Conservation (phyloP, 805 yeast species). For the Grigorovia yakushimaensis region DNA sequence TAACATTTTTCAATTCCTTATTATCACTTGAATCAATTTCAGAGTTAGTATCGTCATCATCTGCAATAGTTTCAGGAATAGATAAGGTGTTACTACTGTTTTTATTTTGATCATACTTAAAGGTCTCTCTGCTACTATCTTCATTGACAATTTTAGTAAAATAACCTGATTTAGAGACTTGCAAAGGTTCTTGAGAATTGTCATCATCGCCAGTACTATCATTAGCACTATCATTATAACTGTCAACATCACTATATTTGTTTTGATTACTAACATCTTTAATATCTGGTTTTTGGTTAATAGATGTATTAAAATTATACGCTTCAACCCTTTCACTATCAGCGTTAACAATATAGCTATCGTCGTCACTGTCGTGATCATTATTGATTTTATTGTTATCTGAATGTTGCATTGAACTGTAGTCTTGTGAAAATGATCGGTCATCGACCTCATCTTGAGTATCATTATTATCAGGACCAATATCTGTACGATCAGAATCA, state of each 20-base stretch:
- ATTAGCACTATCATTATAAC: not conserved
- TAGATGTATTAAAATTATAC: not conserved
- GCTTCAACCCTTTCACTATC: conserved; percentile 1
- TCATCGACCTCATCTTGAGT: not conserved
- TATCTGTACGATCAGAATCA: not conserved
- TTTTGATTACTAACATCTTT: no score
- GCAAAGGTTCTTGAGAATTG: conserved; percentile 3
- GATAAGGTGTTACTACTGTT: not conserved
- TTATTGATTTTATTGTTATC: not conserved
- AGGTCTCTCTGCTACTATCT: conserved; percentile 3
- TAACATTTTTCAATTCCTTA: no score
- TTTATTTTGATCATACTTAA: not conserved
- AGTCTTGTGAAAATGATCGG: not conserved
- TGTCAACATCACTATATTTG: no score
- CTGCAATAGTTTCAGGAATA: conserved; percentile 1
- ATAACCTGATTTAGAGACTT: conserved; percentile 20
- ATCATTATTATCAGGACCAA: not conserved
- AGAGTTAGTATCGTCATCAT: not conserved
- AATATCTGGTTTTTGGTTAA: no score
- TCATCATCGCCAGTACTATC: conserved; percentile 7
- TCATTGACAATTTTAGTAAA: conserved; percentile 16
- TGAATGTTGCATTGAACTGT: not conserved
- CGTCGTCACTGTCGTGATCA: conserved; percentile 10
- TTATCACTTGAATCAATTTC: not conserved
- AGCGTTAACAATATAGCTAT: not conserved